Evolutionary conservation across 495 filamentous ascomycete genomes (phyloP).

Genomic region (Achaetomiella virescens): DNA sequence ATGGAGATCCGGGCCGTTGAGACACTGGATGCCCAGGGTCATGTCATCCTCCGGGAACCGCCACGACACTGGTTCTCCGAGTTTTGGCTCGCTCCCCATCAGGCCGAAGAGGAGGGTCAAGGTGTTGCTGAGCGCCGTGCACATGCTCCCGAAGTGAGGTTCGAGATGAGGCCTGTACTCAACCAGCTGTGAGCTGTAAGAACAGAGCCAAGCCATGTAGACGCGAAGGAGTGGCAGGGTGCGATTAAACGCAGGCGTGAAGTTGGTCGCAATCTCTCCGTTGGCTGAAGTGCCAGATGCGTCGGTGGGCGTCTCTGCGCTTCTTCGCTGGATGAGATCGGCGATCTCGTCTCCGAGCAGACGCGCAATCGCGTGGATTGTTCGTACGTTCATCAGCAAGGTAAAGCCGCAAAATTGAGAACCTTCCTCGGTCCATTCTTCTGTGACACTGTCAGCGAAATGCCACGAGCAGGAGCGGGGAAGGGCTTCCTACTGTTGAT

Average conservation of each 20-base stretch:
- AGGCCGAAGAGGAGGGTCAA: slow-evolving; percentile 32
- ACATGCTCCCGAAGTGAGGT: slow-evolving; percentile 37
- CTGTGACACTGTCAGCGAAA: slow-evolving; percentile 24
- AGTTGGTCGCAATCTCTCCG: slow-evolving; percentile 15
- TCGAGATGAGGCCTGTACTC: slow-evolving; percentile 36
- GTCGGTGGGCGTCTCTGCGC: not conserved
- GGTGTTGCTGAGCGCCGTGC: slow-evolving; percentile 30
- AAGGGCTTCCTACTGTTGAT: slow-evolving; percentile 46
- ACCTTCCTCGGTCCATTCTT: slow-evolving; percentile 33
- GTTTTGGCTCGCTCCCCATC: slow-evolving; percentile 19
- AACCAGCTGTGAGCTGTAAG: slow-evolving; percentile 30
- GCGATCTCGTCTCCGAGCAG: slow-evolving; percentile 44
- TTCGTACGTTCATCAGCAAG: slow-evolving; percentile 74
- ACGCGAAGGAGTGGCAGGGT: slow-evolving; percentile 35
- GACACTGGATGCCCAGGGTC: slow-evolving; percentile 36
- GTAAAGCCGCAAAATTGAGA: slow-evolving; percentile 63
- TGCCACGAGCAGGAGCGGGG: not conserved
- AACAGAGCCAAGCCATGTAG: slow-evolving; percentile 42
- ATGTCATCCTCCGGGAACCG: slow-evolving; percentile 38
- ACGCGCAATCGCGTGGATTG: slow-evolving; percentile 69
- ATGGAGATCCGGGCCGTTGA: slow-evolving; percentile 29
- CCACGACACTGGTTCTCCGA: slow-evolving; percentile 28
- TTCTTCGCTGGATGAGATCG: slow-evolving; percentile 17
- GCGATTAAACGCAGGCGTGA: slow-evolving; percentile 21
- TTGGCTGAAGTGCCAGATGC: not conserved